A percentile compares a stretch with the other conserved stretches of the same genome.
phyloP scores from a whole-genome alignment of 306 rosid genomes.

The Malus orientalis region DNA sequence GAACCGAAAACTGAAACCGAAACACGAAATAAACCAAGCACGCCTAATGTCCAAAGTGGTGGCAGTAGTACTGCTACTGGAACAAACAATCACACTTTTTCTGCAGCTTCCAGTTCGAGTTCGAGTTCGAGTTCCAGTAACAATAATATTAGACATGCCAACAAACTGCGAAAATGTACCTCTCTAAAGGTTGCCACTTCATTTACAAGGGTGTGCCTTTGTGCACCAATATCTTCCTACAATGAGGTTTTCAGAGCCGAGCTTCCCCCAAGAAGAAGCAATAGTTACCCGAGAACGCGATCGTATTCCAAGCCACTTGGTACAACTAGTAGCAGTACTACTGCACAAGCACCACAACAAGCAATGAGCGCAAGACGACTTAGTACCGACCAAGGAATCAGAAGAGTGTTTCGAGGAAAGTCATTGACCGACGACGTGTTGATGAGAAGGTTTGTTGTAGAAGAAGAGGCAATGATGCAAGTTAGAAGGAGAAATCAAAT shows the following conservation, averaged over 20 bases:
- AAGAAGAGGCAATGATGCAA: slow-evolving; percentile 98
- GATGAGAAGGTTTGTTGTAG: slow-evolving; percentile 84
- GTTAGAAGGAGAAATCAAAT: slow-evolving; percentile 77
- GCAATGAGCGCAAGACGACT: slow-evolving; percentile 27
- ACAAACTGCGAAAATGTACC: slow-evolving; percentile 64
- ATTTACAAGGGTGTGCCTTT: slow-evolving; percentile 82
- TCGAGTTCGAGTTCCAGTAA: background rate
- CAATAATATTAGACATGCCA: background rate
- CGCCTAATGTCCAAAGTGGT: background rate
- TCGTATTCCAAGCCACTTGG: slow-evolving; percentile 37
- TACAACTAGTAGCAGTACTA: background rate
- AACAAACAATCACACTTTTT: background rate
- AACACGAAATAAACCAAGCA: no score
- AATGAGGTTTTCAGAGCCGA: slow-evolving; percentile 65
- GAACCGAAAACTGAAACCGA: no score
- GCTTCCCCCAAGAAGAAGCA: slow-evolving; percentile 78
- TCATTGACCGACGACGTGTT: slow-evolving; percentile 86
- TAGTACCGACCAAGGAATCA: slow-evolving; percentile 46
- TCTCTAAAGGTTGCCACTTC: slow-evolving; percentile 78
- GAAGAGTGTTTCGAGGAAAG: slow-evolving; percentile 77
- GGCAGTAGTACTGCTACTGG: background rate
- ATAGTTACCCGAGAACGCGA: slow-evolving; percentile 59
- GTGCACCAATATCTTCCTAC: slow-evolving; percentile 88
- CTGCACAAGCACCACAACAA: background rate
- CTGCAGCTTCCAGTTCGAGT: background rate